phyloP scores from a whole-genome alignment of 2,329 filamentous ascomycete species.

The Sporothrix dimorphospora region DNA sequence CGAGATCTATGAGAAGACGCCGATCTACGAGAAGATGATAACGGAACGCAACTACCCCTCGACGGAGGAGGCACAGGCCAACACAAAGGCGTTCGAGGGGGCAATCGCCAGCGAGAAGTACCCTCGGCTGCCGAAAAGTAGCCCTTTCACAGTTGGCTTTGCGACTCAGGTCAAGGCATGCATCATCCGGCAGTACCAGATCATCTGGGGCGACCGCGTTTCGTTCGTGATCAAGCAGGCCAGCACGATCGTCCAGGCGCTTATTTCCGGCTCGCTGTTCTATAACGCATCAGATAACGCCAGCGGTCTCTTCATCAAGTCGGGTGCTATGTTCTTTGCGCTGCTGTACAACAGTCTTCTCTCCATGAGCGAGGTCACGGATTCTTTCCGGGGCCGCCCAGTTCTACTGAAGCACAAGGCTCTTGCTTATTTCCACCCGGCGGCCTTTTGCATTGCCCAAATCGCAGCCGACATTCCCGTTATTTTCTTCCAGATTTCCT shows the following conservation, averaged over 20 bases:
- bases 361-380: slow-evolving; percentile 72
- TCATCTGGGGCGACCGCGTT: slow-evolving; percentile 73
- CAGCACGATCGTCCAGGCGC: slow-evolving; percentile 70
- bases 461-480: slow-evolving; percentile 78
- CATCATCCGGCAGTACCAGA: slow-evolving; percentile 76
- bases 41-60: slow-evolving; percentile 62
- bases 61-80: slow-evolving; percentile 50
- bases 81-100: slow-evolving; percentile 58
- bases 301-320: slow-evolving; percentile 62
- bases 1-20: slow-evolving; percentile 59
- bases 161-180: slow-evolving; percentile 68
- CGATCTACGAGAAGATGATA: slow-evolving; percentile 54
- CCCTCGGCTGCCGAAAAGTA: slow-evolving; percentile 54
- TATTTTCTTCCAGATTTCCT: slow-evolving; percentile 66
- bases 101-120: slow-evolving; percentile 55
- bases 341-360: slow-evolving; percentile 87
- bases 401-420: slow-evolving; percentile 84
- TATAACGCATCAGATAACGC: slow-evolving; percentile 66
- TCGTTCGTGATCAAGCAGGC: slow-evolving; percentile 78
- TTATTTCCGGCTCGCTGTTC: slow-evolving; percentile 80
- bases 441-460: slow-evolving; percentile 80
- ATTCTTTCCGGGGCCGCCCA: slow-evolving; percentile 70
- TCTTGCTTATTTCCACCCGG: slow-evolving; percentile 81
- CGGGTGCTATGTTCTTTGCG: slow-evolving; percentile 65
- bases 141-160: slow-evolving; percentile 61